phyloP scores from a whole-genome alignment of 495 filamentous ascomycete species.

The Barbatosphaeria neglecta region DNA sequence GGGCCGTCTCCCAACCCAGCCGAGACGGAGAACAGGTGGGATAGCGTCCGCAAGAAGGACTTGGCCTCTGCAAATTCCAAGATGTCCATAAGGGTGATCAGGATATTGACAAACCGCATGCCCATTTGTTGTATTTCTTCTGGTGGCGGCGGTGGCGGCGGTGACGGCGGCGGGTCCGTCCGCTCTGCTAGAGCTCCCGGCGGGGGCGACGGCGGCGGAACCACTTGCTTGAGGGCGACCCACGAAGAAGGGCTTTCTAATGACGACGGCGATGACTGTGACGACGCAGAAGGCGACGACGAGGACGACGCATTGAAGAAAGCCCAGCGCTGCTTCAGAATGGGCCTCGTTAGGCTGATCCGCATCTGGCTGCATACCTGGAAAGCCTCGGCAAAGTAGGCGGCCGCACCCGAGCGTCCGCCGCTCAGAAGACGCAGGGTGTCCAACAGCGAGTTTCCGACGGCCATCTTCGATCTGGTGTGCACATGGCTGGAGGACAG shows the following conservation, averaged over 20 bases:
- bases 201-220: neutral
- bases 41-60: no score
- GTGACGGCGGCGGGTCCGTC: neutral
- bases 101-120: neutral
- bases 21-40: no score
- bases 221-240: no score
- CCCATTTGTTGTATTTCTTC: neutral
- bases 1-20: no score
- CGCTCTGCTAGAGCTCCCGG: neutral
- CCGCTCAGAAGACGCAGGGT: neutral
- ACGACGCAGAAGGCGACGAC: no score
- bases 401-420: neutral
- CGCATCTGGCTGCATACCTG: neutral
- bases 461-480: neutral
- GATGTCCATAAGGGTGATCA: slow-evolving; percentile 3
- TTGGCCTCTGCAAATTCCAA: no score
- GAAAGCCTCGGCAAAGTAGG: neutral
- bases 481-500: neutral
- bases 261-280: no score
- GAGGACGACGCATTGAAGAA: no score
- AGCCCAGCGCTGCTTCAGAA: neutral
- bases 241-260: no score
- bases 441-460: neutral
- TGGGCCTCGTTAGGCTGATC: neutral
- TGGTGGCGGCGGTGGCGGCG: neutral